Conservation (phyloP, 495 filamentous ascomycete genomes). For the Aspergillus sclerotiicarbonarius region DNA sequence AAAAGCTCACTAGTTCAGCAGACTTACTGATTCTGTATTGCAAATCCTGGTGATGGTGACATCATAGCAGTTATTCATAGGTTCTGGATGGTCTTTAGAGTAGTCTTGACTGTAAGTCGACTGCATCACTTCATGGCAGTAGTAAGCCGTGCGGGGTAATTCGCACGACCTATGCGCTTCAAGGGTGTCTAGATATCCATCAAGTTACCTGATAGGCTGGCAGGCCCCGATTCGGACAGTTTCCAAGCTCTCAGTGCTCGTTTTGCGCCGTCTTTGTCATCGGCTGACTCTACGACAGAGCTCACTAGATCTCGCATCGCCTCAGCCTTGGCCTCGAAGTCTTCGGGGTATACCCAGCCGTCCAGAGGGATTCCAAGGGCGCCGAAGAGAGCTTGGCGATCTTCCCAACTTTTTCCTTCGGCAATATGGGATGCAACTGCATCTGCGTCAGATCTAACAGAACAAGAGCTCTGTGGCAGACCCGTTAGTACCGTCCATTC, state of each 20-base stretch:
- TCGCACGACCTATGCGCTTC: too few species aligned
- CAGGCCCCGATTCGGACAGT: constrained; percentile 11
- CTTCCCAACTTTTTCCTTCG: constrained; percentile 7
- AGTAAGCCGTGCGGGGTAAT: too few species aligned
- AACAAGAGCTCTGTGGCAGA: constrained; percentile 9
- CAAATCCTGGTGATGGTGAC: too few species aligned
- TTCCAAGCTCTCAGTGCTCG: constrained; percentile 10
- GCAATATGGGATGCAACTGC: constrained; percentile 5
- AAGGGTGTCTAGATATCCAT: not conserved
- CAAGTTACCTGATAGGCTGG: constrained; percentile 6
- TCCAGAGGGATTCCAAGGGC: constrained; percentile 8
- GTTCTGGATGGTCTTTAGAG: too few species aligned
- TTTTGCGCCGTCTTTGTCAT: constrained; percentile 9
- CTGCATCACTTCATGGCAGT: too few species aligned
- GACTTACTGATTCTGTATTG: too few species aligned
- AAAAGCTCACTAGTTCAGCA: too few species aligned
- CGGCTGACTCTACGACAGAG: constrained; percentile 3
- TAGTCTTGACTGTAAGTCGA: too few species aligned
- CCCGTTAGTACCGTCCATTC: constrained; percentile 10
- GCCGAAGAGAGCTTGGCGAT: constrained; percentile 7
- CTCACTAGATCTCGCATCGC: constrained; percentile 10
- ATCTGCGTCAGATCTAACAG: constrained; percentile 1
- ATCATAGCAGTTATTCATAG: too few species aligned
- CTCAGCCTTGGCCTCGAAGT: constrained; percentile 10
- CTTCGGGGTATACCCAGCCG: constrained; percentile 11